Evolutionary conservation across 2,329 filamentous ascomycete species (phyloP).

Genomic region (Corniculantispora saksenae): DNA sequence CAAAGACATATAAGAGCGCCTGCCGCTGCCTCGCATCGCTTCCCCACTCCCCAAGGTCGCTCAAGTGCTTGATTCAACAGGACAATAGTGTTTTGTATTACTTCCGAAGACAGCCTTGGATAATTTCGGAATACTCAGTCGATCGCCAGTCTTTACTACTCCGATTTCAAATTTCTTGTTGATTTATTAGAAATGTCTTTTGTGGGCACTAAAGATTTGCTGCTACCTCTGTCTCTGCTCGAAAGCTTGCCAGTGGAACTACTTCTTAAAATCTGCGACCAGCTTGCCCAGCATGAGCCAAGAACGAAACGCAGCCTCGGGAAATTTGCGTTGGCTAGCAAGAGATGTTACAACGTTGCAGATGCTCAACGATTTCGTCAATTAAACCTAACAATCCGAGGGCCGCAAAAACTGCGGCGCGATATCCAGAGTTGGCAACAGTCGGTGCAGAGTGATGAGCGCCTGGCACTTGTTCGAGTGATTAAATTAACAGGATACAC

Average conservation of each 20-base stretch:
- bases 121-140: constrained; percentile 7
- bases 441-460: neutral
- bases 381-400: constrained; percentile 4
- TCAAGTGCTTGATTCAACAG: constrained; percentile 10
- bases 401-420: constrained; percentile 5
- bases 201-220: constrained; percentile 3
- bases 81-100: constrained; percentile 7
- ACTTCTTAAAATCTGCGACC: constrained; percentile 3
- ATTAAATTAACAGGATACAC: constrained; percentile 9
- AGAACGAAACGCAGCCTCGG: constrained; percentile 10
- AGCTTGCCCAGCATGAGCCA: constrained; percentile 8
- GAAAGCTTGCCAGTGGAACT: constrained; percentile 7
- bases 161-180: constrained; percentile 11
- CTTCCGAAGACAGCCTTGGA: constrained; percentile 9
- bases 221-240: constrained; percentile 6
- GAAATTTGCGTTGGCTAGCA: constrained; percentile 5
- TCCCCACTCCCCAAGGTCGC: constrained; percentile 8
- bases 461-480: constrained; percentile 3
- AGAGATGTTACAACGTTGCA: constrained; percentile 2
- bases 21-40: constrained; percentile 5
- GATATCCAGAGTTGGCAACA: constrained; percentile 13
- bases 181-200: constrained; percentile 11
- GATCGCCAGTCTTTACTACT: constrained; percentile 9
- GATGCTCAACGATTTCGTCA: constrained; percentile 4
- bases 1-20: constrained; percentile 5